Evolutionary conservation across 164 flowering plant genomes (phyloP).

Genomic region (Magnolia kwangsiensis): DNA sequence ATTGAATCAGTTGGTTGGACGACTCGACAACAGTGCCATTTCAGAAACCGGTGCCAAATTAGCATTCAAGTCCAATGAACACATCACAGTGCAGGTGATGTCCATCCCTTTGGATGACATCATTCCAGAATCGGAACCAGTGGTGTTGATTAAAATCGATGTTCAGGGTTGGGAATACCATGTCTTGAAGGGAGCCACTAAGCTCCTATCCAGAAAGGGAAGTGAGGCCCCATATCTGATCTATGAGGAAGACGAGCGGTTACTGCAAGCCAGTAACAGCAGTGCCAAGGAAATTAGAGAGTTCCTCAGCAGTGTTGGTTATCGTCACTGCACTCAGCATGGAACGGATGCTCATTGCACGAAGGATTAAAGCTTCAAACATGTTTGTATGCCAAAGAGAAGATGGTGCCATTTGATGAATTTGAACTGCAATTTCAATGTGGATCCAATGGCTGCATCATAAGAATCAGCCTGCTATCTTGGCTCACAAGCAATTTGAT

Average conservation of each 20-base stretch:
- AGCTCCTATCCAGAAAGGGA: constrained; percentile 68
- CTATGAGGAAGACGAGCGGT: constrained; percentile 89
- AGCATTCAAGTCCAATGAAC: constrained; percentile 95
- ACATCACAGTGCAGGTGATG: constrained; percentile 70
- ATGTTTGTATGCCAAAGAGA: background rate
- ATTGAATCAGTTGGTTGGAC: constrained; percentile 75
- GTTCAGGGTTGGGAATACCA: constrained; percentile 99
- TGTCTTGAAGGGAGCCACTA: constrained; percentile 80
- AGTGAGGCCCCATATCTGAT: constrained; percentile 84
- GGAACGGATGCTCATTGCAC: constrained; percentile 98
- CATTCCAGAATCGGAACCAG: constrained; percentile 62
- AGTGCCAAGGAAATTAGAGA: constrained; percentile 71
- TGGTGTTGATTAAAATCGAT: constrained; percentile 80
- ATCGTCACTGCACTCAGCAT: constrained; percentile 64
- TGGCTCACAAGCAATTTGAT: background rate
- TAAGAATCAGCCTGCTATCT: background rate
- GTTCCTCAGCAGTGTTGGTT: constrained; percentile 70
- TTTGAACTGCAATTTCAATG: background rate
- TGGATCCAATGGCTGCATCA: background rate
- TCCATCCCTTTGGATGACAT: constrained; percentile 82
- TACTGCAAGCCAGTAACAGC: constrained; percentile 88
- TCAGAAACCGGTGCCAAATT: constrained; percentile 88
- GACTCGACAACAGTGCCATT: constrained; percentile 95
- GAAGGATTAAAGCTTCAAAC: constrained; percentile 27
- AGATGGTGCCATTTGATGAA: background rate